Conservation (phyloP, 805 yeast species). For the Nematodospora valgi region DNA sequence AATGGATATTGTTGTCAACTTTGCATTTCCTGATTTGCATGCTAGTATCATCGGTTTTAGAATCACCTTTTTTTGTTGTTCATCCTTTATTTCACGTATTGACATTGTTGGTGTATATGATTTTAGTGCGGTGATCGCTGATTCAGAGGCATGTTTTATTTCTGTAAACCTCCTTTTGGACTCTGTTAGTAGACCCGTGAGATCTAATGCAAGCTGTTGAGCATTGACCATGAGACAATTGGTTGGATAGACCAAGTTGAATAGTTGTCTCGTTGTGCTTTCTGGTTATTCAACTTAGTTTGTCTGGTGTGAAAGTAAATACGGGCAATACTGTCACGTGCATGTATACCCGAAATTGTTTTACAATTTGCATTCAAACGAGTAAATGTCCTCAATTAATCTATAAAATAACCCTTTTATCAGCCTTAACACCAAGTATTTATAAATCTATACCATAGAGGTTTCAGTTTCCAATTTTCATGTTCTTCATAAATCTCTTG, state of each 20-base stretch:
- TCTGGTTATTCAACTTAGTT: no score
- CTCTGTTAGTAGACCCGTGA: slow-evolving; percentile 60
- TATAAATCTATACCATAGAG: slow-evolving; percentile 13
- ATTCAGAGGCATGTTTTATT: slow-evolving; percentile 48
- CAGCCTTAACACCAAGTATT: slow-evolving; percentile 11
- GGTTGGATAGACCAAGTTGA: background rate
- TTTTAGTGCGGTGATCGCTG: slow-evolving; percentile 16
- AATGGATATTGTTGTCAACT: slow-evolving; percentile 66
- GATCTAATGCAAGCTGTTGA: slow-evolving; percentile 52
- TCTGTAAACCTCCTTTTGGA: slow-evolving; percentile 68
- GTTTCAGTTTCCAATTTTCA: slow-evolving; percentile 11
- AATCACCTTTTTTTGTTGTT: slow-evolving; percentile 12
- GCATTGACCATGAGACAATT: slow-evolving; percentile 14
- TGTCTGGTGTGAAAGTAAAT: no score
- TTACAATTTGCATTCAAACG: background rate
- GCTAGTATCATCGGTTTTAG: slow-evolving; percentile 65
- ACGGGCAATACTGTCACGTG: background rate
- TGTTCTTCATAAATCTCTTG: slow-evolving; percentile 17
- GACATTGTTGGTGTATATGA: slow-evolving; percentile 3
- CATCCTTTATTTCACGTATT: slow-evolving; percentile 19
- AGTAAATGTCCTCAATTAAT: background rate
- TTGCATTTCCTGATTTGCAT: slow-evolving; percentile 71
- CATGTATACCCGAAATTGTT: background rate
- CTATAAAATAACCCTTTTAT: background rate
- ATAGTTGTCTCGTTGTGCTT: background rate